These are phyloP conservation scores for Oenanthe javanica DNA, from an alignment of 140 eudicot species.

Conservation along the genomic window DNA sequence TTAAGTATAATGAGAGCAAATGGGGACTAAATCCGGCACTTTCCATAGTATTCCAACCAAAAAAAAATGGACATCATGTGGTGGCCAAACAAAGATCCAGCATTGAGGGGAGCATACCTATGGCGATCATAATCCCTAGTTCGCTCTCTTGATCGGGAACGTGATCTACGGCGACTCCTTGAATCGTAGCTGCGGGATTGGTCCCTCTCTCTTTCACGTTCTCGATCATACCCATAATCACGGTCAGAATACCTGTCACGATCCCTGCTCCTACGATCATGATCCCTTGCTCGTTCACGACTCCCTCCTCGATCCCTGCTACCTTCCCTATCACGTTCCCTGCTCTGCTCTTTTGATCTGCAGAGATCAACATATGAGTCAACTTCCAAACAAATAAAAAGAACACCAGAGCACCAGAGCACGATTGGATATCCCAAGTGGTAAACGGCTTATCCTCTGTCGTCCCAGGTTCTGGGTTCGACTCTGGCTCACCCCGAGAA, in stretches of 20 bases:
- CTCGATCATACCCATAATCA: conserved; percentile 59
- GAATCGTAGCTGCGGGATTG: conserved; percentile 56
- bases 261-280: conserved; percentile 73
- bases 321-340: conserved; percentile 57
- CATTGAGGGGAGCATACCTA: conserved; percentile 28
- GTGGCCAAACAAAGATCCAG: background rate
- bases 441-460: too few species aligned
- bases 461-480: too few species aligned
- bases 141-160: conserved; percentile 77
- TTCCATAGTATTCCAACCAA: background rate
- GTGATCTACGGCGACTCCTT: conserved; percentile 77
- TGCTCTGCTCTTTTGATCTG: conserved; percentile 75
- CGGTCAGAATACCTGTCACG: conserved; percentile 72
- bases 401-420: background rate
- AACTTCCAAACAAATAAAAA: background rate
- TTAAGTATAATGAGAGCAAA: background rate
- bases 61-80: background rate
- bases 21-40: background rate
- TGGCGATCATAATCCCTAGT: conserved; percentile 77
- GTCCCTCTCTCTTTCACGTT: conserved; percentile 64
- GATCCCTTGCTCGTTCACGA: conserved; percentile 58
- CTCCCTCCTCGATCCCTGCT: conserved; percentile 55
- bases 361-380: background rate
- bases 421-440: too few species aligned
- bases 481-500: too few species aligned